Evolutionary conservation across 164 flowering plant genomes (phyloP).

Genomic region (Tetracentron sinense): DNA sequence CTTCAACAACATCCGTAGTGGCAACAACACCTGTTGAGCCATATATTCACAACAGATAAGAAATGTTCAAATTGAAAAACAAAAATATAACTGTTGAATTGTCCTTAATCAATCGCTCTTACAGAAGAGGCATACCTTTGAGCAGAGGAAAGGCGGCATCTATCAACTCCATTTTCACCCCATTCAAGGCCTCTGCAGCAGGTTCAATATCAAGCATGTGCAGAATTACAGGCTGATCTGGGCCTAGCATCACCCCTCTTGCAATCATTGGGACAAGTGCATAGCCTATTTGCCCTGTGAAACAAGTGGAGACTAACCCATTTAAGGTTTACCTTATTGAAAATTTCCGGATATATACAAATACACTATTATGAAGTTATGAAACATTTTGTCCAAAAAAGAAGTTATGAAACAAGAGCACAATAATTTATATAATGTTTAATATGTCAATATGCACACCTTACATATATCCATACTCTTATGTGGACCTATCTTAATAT

Average conservation of each 20-base stretch:
- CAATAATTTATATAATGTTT: too few relatives aligned
- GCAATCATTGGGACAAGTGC: conserved; percentile 90
- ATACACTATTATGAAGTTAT: not conserved
- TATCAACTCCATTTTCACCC: conserved; percentile 76
- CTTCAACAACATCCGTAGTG: conserved; percentile 69
- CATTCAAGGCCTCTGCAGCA: conserved; percentile 62
- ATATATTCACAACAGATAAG: not conserved
- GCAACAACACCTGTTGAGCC: conserved; percentile 59
- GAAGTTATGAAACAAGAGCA: too few relatives aligned
- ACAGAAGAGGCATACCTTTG: conserved; percentile 37
- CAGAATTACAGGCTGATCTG: conserved; percentile 77
- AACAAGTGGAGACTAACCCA: conserved; percentile 6
- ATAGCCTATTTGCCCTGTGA: conserved; percentile 89
- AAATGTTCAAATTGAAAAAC: not conserved
- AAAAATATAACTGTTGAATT: not conserved
- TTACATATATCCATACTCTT: too few relatives aligned
- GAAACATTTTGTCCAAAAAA: too few relatives aligned
- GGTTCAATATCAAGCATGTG: conserved; percentile 81
- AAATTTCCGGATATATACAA: not conserved
- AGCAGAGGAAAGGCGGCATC: conserved; percentile 91
- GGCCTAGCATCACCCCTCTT: conserved; percentile 78
- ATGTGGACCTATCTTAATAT: too few relatives aligned
- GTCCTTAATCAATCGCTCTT: not conserved
- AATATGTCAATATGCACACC: too few relatives aligned
- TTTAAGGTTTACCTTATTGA: not conserved